Percentiles rank a stretch among this genome's conserved stretches.
Conservation (phyloP, 1,139 yeast species). For the Taphrina pruni region DNA sequence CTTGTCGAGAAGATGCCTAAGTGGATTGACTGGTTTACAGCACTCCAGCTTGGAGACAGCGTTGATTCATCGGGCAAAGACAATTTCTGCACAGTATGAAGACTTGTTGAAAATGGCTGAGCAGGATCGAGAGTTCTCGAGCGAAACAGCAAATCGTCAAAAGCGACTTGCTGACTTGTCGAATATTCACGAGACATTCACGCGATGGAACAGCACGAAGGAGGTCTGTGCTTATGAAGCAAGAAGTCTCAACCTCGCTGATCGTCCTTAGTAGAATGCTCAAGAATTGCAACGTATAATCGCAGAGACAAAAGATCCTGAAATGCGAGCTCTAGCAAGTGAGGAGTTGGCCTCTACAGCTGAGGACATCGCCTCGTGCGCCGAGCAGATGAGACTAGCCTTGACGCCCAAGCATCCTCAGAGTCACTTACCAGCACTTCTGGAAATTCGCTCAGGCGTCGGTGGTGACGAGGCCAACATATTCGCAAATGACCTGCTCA, state of each 20-base stretch:
- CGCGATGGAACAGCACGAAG: conserved; percentile 9
- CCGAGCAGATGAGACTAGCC: conserved; percentile 59
- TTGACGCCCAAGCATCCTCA: conserved; percentile 79
- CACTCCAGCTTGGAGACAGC: conserved; percentile 12
- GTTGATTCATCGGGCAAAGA: conserved; percentile 13
- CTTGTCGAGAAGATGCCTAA: too few relatives aligned
- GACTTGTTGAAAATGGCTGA: conserved; percentile 15
- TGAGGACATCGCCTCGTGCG: conserved; percentile 46
- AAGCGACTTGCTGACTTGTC: conserved; percentile 20
- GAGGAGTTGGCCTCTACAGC: conserved; percentile 28
- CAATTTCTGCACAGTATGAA: conserved; percentile 13
- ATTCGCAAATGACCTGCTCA: conserved; percentile 76
- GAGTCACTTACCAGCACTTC: conserved; percentile 74
- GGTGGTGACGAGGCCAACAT: conserved; percentile 95
- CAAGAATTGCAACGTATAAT: conserved; percentile 7
- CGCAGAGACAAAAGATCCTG: conserved; percentile 24
- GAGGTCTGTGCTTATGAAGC: background rate
- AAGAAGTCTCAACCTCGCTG: background rate
- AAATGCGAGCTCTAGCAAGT: conserved; percentile 25
- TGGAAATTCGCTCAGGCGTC: conserved; percentile 92
- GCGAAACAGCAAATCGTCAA: conserved; percentile 33
- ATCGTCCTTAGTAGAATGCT: conserved; percentile 11
- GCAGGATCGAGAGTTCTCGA: conserved; percentile 22
- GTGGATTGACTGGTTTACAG: too few relatives aligned
- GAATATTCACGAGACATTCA: conserved; percentile 13